phyloP scores from a whole-genome alignment of 495 filamentous ascomycete genomes.

The Xylaria curta region DNA sequence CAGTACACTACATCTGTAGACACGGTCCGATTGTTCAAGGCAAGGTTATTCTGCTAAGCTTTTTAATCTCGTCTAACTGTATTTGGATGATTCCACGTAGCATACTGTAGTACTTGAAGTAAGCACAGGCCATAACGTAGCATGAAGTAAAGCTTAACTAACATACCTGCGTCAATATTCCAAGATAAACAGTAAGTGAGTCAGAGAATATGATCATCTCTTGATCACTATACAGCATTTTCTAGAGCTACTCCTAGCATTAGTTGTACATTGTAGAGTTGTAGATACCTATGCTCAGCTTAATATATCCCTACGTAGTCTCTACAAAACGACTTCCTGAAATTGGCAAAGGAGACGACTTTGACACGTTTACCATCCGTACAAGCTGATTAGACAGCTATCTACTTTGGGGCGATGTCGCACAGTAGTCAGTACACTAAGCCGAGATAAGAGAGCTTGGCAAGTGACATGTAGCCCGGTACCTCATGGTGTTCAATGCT shows the following conservation, averaged over 20 bases:
- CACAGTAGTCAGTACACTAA: not conserved
- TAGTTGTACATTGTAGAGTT: not conserved
- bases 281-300: not conserved
- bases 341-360: not conserved
- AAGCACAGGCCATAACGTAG: not conserved
- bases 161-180: not conserved
- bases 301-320: not conserved
- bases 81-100: too few relatives aligned
- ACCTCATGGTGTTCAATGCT: not conserved
- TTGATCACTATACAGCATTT: not conserved
- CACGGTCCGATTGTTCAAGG: too few relatives aligned
- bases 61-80: too few relatives aligned
- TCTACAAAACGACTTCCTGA: not conserved
- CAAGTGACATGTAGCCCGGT: not conserved
- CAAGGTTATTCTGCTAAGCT: too few relatives aligned
- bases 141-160: not conserved
- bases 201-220: too few relatives aligned
- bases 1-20: too few relatives aligned
- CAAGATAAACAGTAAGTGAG: too few relatives aligned
- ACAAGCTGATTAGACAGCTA: not conserved
- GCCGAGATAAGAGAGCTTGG: constrained; percentile 11
- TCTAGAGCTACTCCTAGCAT: not conserved
- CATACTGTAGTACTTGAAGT: too few relatives aligned
- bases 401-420: not conserved
- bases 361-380: not conserved